Evolutionary conservation across 169 alveolate species (phyloP).

Genomic region (Prorocentrum cordatum): DNA sequence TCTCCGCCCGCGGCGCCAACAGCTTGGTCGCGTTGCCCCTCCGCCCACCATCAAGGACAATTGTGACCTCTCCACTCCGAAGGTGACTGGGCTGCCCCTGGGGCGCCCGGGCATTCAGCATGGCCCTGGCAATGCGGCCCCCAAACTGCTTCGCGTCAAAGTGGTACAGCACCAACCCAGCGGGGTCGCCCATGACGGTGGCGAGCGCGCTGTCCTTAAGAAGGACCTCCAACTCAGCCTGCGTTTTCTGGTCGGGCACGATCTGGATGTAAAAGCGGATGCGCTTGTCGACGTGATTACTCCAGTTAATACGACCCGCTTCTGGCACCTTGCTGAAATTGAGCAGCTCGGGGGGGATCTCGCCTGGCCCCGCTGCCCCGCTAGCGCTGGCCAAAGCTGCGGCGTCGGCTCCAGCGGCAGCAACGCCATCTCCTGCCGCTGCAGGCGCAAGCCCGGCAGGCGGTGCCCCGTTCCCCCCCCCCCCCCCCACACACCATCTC

Average conservation of each 20-base stretch:
- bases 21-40: not conserved
- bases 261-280: not conserved
- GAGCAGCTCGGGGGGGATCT: not conserved
- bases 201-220: not conserved
- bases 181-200: not conserved
- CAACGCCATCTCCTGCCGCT: not conserved
- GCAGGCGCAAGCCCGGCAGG: not conserved
- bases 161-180: not conserved
- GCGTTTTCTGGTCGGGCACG: not conserved
- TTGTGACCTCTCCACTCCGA: not conserved
- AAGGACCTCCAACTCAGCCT: not conserved
- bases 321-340: not conserved
- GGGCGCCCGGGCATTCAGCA: not conserved
- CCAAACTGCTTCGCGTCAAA: not conserved
- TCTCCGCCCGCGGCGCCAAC: not conserved
- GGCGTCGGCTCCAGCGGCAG: not conserved
- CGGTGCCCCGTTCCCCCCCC: not conserved
- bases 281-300: not conserved
- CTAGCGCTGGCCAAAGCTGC: not conserved
- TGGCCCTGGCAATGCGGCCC: not conserved
- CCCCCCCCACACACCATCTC: not conserved
- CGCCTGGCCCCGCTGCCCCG: not conserved
- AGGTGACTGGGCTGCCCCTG: not conserved
- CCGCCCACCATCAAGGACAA: not conserved
- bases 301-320: not conserved